A percentile compares a stretch with the other conserved stretches of the same genome.
phyloP scores from a whole-genome alignment of 768 basidiomycete species.

The Tricholoma matsutake region DNA sequence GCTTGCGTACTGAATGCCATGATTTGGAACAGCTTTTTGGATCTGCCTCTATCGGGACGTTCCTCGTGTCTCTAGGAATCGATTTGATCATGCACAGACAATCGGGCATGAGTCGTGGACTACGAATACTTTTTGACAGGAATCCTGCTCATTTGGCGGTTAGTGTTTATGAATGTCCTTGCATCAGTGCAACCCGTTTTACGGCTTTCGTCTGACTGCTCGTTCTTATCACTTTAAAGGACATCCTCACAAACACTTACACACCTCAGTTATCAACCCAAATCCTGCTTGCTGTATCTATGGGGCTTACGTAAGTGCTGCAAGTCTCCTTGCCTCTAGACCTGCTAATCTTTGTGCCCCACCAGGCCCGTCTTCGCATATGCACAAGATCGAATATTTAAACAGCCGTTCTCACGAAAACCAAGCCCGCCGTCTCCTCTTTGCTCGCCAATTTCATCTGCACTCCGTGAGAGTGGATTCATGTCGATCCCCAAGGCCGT shows the following conservation, averaged over 20 bases:
- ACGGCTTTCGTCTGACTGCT: neutral
- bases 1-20: neutral
- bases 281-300: constrained; percentile 49
- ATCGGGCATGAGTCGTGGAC: constrained; percentile 58
- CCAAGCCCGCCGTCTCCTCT: constrained; percentile 12
- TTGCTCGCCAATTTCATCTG: neutral
- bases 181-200: too few species aligned
- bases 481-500: neutral
- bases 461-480: neutral
- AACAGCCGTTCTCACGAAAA: constrained; percentile 43
- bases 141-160: constrained; percentile 57
- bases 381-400: constrained; percentile 52
- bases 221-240: constrained; percentile 29
- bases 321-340: neutral
- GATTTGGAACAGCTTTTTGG: constrained; percentile 15
- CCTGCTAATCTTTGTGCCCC: neutral
- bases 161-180: constrained; percentile 15
- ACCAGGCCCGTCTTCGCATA: constrained; percentile 50
- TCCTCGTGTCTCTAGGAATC: constrained; percentile 51
- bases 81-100: constrained; percentile 59
- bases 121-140: constrained; percentile 61
- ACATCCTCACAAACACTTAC: constrained; percentile 46
- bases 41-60: constrained; percentile 60
- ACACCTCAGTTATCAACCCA: constrained; percentile 47
- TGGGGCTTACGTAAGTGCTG: constrained; percentile 54